Percentiles rank a stretch among this genome's conserved stretches.
Conservation (phyloP, 108 stramenopile species). For the Parmales sp. region DNA sequence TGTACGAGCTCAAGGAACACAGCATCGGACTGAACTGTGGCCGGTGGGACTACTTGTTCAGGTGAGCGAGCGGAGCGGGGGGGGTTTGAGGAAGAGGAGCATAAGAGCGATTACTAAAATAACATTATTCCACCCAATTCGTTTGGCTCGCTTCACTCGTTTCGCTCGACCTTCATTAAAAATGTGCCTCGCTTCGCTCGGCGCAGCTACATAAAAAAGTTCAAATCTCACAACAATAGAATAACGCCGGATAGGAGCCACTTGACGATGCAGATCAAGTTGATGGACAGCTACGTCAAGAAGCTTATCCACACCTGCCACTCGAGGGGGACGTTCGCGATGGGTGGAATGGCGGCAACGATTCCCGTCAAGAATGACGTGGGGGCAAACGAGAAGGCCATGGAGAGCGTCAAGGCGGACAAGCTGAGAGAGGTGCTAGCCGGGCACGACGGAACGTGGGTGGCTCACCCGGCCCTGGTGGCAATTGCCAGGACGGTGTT, state of each 20-base stretch:
- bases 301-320: constrained; percentile 83
- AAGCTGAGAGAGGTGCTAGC: constrained; percentile 77
- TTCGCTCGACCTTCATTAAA: too few relatives aligned
- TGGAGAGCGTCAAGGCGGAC: constrained; percentile 68
- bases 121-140: too few relatives aligned
- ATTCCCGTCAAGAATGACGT: constrained; percentile 81
- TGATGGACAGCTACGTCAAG: constrained; percentile 79
- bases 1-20: constrained; percentile 84
- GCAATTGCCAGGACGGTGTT: constrained; percentile 65
- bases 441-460: constrained; percentile 92
- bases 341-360: constrained; percentile 87
- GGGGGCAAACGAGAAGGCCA: constrained; percentile 56
- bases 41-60: constrained; percentile 88
- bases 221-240: constrained; percentile 58
- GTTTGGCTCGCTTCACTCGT: too few relatives aligned
- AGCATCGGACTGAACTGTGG: constrained; percentile 88
- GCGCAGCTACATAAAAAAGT: constrained; percentile 41
- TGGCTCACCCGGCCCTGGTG: constrained; percentile 89
- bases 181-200: neutral
- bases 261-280: constrained; percentile 78
- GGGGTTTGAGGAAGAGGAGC: constrained; percentile 12
- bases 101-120: neutral
- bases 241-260: constrained; percentile 74
- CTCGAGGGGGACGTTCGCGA: constrained; percentile 85
- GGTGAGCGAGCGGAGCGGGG: neutral